Base-by-base conservation (phyloP, 352 stramenopile species). In the Pythium grandisporangium region DNA sequence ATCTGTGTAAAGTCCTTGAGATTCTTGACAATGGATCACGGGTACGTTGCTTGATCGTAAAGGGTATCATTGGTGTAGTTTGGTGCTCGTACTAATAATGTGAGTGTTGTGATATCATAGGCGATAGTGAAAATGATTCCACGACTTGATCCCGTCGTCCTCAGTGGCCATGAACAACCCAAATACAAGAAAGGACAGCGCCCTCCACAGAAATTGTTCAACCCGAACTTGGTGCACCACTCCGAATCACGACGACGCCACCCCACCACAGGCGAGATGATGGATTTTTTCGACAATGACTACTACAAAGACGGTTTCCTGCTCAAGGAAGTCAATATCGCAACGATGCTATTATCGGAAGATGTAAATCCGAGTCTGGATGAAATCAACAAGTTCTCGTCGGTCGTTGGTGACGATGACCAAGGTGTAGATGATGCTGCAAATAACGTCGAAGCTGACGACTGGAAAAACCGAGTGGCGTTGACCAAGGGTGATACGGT, bases 101-200 rank as follows among this genome's bases (percentile, higher is more conserved):
- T n/a, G n/a, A n/a, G 27, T 7, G 19, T 24, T 17, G 27, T 36
- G 5, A 3, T 45, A 21, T 3, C 30, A 16, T 47, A 84, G 70
- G 81, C 81, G 12, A 68, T 91, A 8, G 77, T 93, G 34, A 91
- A 92, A 51, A 79, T 91, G 66, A 81, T 93, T 40, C 81, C 81
- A 12, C 76, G 81, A 27, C 52, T 92, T 4, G 81, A 93, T 39
- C 75, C 79, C 0, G 70, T 81, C 37, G 78, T 89, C 13, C 43
- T 93, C 11, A 55, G 55, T 20, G 80, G 80, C 25, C 77, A 78
- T 8, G 78, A 91, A 30, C 76, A 74, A 37, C 76, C 70, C 29
- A 93, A 93, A 53, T 92, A 88, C 69, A 93, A 92, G 55, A 93
- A 92, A 46, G 81, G 81, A 2, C 81, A 93, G 45, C 81, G 78